Base-by-base conservation (phyloP, 108 stramenopile species). In the Conticribra weissflogii region DNA sequence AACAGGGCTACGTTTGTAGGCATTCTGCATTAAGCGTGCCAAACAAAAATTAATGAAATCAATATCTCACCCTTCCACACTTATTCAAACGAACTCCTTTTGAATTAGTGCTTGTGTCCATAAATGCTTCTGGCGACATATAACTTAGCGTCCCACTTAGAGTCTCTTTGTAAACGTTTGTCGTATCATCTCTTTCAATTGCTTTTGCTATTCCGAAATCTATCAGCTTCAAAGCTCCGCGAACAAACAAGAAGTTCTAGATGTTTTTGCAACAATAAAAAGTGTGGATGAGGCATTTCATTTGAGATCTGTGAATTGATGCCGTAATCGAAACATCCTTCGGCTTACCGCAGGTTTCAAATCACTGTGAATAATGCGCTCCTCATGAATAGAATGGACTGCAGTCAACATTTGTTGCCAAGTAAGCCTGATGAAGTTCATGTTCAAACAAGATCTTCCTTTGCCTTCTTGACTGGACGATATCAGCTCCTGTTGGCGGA, bases 181-280 rank as follows among this genome's bases (percentile, higher is more conserved):
- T 98, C 30, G 99, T 99, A 63, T 98, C 98, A 60, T 97, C 93
- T 22, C 78, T 88, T 59, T 88, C 84, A 54, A 99, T 98, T 2
- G 96, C 96, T 68, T 98, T 98, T 23, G 99, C 97, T 52, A 99
- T 99, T 30, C 99, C 99, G 68, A 99, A 99, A 81, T 99, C 99
- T 57, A 99, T 99, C 7, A 99, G 89, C 71, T 99, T 99, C 34
- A 99, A 81, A 23, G 88, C 81, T 17, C 99, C 99, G 32, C 83
- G 79, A n/a, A 98, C 92, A 63, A 94, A 94, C 47, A 96, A 77
- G 76, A 94, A 94, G 66, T 94, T 94, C 68, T 74, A 19, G 8
- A 17, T 23, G 16, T 24, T 17, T 16, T 46, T 23, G 50, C 84
- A 74, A 31, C 86, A 55, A 48, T 84, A 87, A 59, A 85, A n/a